Conservation (phyloP, 768 basidiomycete species). For the Auricularia heimuer region DNA sequence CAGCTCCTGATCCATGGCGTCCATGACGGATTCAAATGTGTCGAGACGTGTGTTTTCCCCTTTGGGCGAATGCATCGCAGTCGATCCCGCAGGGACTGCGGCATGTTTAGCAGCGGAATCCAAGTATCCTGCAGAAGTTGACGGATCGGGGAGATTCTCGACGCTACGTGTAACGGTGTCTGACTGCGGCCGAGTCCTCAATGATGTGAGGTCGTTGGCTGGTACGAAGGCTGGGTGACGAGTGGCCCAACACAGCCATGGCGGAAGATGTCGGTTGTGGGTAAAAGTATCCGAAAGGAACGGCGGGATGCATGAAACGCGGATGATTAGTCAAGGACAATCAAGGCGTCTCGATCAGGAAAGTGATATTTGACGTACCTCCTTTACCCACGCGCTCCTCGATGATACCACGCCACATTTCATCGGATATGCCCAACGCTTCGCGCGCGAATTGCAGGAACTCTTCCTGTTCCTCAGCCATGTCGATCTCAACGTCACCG, state of each 20-base stretch:
- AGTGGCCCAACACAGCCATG: neutral
- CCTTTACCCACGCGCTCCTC: slow-evolving; percentile 68
- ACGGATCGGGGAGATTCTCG: neutral
- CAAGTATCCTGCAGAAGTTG: neutral
- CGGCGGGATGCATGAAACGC: neutral
- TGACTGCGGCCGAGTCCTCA: neutral
- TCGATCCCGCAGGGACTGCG: neutral
- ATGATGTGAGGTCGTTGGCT: neutral
- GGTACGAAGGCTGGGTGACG: neutral
- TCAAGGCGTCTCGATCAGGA: slow-evolving; percentile 4
- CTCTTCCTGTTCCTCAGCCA: slow-evolving; percentile 89
- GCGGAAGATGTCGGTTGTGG: neutral
- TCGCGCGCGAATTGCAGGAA: slow-evolving; percentile 93
- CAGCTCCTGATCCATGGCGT: slow-evolving; percentile 85
- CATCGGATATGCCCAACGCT: slow-evolving; percentile 76
- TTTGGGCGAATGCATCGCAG: neutral
- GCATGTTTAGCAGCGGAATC: neutral
- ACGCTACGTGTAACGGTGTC: neutral
- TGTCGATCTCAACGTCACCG: slow-evolving; percentile 79
- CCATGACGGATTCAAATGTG: slow-evolving; percentile 95
- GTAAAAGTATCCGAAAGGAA: neutral
- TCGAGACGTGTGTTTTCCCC: slow-evolving; percentile 33
- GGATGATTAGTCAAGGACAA: neutral
- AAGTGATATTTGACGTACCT: slow-evolving; percentile 41
- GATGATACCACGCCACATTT: slow-evolving; percentile 85